Base-by-base conservation (phyloP, 2,329 filamentous ascomycete species). In the Chrysoporthe cubensis region DNA sequence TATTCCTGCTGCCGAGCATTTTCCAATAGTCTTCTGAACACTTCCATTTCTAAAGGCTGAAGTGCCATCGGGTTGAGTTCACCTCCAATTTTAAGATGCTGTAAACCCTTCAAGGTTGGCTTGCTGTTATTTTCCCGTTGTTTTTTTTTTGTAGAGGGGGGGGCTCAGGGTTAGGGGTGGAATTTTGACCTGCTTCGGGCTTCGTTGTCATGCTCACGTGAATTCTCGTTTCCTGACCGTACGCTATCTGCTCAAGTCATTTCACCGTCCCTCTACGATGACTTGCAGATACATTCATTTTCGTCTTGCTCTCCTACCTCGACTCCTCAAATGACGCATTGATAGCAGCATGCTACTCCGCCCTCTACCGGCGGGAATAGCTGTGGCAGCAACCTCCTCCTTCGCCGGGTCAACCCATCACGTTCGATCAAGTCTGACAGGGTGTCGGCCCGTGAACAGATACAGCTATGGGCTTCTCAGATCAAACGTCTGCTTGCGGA, bases 361-460 rank as follows among this genome's bases (percentile, higher is more conserved):
- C 68, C 67, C 52, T 37, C 43, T 58, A n/a, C 44, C 50, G 64
- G 59, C 43, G 44, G 59, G 18, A 50, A 26, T 21, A 58, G 54
- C 42, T 58, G 54, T 43, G 44, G 14, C 44, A 21, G 13, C 26
- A n/a, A 42, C 32, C 40, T 56, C 32, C 37, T 34, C n/a, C 32
- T 46, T 40, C 46, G 21, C 70, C 62, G 68, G 69, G 68, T 69
- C 71, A 71, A 68, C 66, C 68, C 70, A 66, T 48, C 68, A 70
- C 42, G 8, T 5, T 21, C 13, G 32, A 32, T 16, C 52, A 26
- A 52, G 44, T 48, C 11, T 14, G 40, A 46, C 42, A 56, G 11
- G 7, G 3, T 14, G 32, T 18, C 11, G 48, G 52, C 46, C 60
- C 11, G 11, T 40, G 1, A 9, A 13, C n/a, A 50, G n/a, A 43